These are phyloP conservation scores for Gastrolobium villosum DNA, from an alignment of 306 rosid species.

Conservation along the genomic window DNA sequence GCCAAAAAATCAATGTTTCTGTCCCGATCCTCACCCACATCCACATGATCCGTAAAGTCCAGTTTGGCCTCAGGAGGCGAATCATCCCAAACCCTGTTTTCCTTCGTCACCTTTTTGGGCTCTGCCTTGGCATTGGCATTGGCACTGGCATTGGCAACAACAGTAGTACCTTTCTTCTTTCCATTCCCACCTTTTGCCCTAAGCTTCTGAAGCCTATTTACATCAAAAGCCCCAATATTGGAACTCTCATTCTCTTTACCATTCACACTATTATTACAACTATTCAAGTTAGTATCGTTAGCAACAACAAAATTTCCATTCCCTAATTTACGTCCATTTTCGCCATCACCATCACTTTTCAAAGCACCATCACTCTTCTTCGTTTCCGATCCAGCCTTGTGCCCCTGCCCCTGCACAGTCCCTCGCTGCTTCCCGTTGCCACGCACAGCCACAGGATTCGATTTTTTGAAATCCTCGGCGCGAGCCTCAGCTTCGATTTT, in stretches of 20 bases:
- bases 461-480: constrained; percentile 78
- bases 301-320: constrained; percentile 66
- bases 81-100: constrained; percentile 96
- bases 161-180: constrained; percentile 65
- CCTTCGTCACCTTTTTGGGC: constrained; percentile 77
- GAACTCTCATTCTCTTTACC: constrained; percentile 81
- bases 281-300: constrained; percentile 62
- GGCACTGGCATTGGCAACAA: constrained; percentile 56
- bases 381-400: constrained; percentile 67
- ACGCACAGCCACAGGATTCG: constrained; percentile 51
- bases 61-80: constrained; percentile 68
- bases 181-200: constrained; percentile 77
- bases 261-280: constrained; percentile 49
- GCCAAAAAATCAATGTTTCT: constrained; percentile 72
- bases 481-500: constrained; percentile 92
- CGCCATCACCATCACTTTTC: constrained; percentile 49
- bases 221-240: constrained; percentile 95
- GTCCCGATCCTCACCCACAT: constrained; percentile 69
- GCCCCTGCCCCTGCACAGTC: constrained; percentile 54
- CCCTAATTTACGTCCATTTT: constrained; percentile 66
- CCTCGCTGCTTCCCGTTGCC: constrained; percentile 61
- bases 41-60: constrained; percentile 80
- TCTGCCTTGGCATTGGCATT: constrained; percentile 60
- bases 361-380: constrained; percentile 61
- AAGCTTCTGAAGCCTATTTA: constrained; percentile 91